Evolutionary conservation across 345 rosid species (phyloP).

Genomic region (Salix exigua): DNA sequence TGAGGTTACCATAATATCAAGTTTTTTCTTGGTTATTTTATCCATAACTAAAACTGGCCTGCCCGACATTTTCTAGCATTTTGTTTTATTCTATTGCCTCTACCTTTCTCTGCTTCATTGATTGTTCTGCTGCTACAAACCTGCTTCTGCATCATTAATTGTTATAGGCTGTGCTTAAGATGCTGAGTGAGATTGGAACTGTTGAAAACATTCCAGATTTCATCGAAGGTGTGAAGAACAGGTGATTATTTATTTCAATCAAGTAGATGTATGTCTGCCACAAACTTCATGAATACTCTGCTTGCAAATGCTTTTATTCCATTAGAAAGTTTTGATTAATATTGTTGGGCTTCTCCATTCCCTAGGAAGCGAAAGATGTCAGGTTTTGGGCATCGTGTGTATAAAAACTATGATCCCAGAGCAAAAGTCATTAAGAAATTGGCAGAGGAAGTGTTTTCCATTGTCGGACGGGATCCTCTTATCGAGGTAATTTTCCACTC

Average conservation of each 20-base stretch:
- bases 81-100: neutral
- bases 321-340: neutral
- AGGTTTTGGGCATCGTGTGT: constrained; percentile 99
- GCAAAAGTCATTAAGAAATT: constrained; percentile 89
- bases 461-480: constrained; percentile 96
- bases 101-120: constrained; percentile 1
- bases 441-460: constrained; percentile 92
- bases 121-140: neutral
- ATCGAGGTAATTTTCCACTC: constrained; percentile 62
- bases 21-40: neutral
- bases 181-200: constrained; percentile 81
- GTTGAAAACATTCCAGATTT: constrained; percentile 93
- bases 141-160: constrained; percentile 12
- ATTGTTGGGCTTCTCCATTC: constrained; percentile 2
- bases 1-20: constrained; percentile 51
- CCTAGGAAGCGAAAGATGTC: constrained; percentile 94
- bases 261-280: neutral
- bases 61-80: neutral
- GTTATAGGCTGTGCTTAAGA: constrained; percentile 93
- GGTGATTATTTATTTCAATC: constrained; percentile 35
- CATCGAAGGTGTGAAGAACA: constrained; percentile 90
- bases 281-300: neutral
- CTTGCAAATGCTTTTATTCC: neutral
- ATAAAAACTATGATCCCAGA: constrained; percentile 96
- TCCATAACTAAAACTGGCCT: neutral